Evolutionary conservation across 148 eudicot genomes (phyloP).

Genomic region (Amaranthus cruentus): DNA sequence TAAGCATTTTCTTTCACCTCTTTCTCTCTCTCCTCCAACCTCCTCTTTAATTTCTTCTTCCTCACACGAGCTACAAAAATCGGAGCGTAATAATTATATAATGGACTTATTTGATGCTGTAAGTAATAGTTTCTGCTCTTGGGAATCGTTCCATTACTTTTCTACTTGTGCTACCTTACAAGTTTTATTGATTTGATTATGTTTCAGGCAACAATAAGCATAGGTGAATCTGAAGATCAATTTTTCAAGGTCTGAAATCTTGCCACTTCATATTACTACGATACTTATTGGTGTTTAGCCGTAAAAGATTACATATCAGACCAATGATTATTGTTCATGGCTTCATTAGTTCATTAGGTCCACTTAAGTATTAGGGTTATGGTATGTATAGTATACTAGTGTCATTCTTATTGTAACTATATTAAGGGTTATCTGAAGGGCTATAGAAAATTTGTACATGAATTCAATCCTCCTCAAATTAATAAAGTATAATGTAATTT

Average conservation of each 20-base stretch:
- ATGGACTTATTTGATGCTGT: slow-evolving; percentile 22
- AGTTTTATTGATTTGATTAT: background rate
- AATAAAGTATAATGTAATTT: background rate
- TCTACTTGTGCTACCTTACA: background rate
- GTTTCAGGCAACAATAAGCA: slow-evolving; percentile 18
- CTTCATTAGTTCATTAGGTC: too few species aligned
- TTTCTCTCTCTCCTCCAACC: too few species aligned
- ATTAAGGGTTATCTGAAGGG: too few species aligned
- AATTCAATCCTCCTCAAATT: too few species aligned
- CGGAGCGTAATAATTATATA: slow-evolving; percentile 9
- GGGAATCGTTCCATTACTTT: background rate
- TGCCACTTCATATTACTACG: background rate
- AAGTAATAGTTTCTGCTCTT: slow-evolving; percentile 16
- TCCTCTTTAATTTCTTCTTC: too few species aligned
- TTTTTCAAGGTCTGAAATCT: slow-evolving; percentile 15
- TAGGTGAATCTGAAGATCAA: slow-evolving; percentile 14
- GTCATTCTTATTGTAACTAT: too few species aligned
- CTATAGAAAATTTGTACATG: too few species aligned
- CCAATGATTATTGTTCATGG: too few species aligned
- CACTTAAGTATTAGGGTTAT: too few species aligned
- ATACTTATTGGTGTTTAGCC: background rate
- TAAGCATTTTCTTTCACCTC: too few species aligned
- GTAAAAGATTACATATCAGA: background rate
- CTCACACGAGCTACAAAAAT: slow-evolving; percentile 3
- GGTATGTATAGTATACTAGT: too few species aligned